A percentile compares a stretch with the other conserved stretches of the same genome.
Evolutionary conservation across 352 stramenopile species (phyloP).

Genomic region (Globisporangium paddicum): DNA sequence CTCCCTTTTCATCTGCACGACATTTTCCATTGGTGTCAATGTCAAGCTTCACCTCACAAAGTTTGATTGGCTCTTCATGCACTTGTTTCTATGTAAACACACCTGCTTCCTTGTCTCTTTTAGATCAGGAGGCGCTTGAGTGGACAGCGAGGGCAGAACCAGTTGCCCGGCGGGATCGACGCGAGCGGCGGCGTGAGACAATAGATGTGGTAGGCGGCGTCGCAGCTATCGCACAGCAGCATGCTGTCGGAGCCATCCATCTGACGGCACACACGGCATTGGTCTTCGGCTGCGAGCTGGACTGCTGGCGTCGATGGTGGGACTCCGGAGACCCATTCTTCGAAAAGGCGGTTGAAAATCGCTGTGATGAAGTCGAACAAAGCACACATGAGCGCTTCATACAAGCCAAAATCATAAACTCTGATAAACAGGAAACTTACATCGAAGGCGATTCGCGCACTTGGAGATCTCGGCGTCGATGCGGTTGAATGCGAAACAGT

Average conservation of each 20-base stretch:
- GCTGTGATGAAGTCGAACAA: constrained; percentile 23
- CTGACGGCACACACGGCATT: constrained; percentile 59
- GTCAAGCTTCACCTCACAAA: neutral
- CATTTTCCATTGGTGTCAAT: neutral
- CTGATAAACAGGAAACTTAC: constrained; percentile 30
- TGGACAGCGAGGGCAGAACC: constrained; percentile 76
- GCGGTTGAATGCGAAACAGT: constrained; percentile 84
- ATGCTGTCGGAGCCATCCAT: constrained; percentile 69
- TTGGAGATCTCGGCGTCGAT: constrained; percentile 78
- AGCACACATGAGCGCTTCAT: neutral
- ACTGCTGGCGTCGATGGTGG: constrained; percentile 41
- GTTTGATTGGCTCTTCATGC: neutral
- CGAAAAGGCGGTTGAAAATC: constrained; percentile 77
- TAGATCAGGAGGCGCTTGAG: constrained; percentile 30
- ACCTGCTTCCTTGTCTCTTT: neutral
- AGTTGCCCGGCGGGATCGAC: constrained; percentile 65
- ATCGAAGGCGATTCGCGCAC: constrained; percentile 68
- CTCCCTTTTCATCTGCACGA: neutral
- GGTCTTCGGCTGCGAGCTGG: constrained; percentile 60
- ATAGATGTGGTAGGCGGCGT: constrained; percentile 80
- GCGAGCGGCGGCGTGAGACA: constrained; percentile 61
- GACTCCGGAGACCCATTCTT: constrained; percentile 64
- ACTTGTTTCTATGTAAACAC: constrained; percentile 1
- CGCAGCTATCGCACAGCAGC: constrained; percentile 82
- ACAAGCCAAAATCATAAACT: neutral